Conservation (phyloP, 169 alveolate genomes). For the Eimeria sp. region DNA sequence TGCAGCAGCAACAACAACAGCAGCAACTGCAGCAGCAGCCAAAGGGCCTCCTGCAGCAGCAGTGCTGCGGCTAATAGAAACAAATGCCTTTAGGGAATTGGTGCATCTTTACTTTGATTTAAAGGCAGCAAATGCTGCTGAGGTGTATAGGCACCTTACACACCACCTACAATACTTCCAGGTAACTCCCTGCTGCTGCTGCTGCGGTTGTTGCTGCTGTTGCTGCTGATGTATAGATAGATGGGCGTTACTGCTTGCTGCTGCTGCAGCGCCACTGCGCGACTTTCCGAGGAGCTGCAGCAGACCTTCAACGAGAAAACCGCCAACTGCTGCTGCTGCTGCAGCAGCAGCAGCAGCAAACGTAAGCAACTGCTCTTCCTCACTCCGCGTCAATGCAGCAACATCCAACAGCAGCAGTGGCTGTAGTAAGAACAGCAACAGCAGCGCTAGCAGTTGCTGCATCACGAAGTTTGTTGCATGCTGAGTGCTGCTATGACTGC, state of each 20-base stretch:
- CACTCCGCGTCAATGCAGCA: not conserved
- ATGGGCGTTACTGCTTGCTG: not conserved
- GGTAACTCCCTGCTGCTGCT: not conserved
- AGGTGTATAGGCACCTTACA: constrained; percentile 53
- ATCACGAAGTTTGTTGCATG: not conserved
- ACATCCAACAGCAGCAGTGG: not conserved
- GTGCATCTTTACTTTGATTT: constrained; percentile 19
- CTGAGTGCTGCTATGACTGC: not conserved
- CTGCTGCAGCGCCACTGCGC: constrained; percentile 53
- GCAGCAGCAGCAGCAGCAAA: constrained; percentile 52
- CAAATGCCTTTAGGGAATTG: constrained; percentile 23
- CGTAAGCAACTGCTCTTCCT: not conserved
- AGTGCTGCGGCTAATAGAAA: constrained; percentile 36
- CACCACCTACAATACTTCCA: constrained; percentile 45
- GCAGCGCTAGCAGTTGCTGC: constrained; percentile 13
- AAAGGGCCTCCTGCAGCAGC: constrained; percentile 1
- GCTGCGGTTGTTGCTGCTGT: not conserved
- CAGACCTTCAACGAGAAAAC: constrained; percentile 40
- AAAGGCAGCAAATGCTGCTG: constrained; percentile 5
- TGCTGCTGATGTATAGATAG: too few species aligned
- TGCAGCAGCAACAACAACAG: constrained; percentile 16
- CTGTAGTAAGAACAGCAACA: not conserved
- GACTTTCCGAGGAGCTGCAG: constrained; percentile 33
- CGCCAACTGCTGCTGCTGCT: constrained; percentile 59
- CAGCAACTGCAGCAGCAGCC: constrained; percentile 25